These are phyloP conservation scores for Umbelopsis sp. DNA, from an alignment of 371 early-diverging fungal species.

Conservation along the genomic window DNA sequence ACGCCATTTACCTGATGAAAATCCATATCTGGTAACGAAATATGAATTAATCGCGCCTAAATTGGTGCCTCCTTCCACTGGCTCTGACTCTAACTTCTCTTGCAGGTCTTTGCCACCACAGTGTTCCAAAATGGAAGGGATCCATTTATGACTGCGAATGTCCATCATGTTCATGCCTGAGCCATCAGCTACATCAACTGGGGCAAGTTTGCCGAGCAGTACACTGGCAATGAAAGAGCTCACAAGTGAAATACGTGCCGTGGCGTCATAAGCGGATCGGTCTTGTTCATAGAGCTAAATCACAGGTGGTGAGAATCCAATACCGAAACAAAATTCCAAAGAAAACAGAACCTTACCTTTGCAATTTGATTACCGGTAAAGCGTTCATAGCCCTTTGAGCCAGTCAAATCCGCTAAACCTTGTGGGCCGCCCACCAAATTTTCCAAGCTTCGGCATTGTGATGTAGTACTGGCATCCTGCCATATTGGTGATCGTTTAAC, in stretches of 20 bases:
- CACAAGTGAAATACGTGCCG: slow-evolving; percentile 69
- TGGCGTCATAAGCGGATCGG: slow-evolving; percentile 39
- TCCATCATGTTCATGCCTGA: slow-evolving; percentile 85
- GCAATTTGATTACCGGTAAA: slow-evolving; percentile 82
- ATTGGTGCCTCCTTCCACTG: slow-evolving; percentile 40
- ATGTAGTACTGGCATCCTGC: slow-evolving; percentile 80
- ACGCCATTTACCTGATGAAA: slow-evolving; percentile 49
- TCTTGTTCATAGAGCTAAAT: slow-evolving; percentile 39
- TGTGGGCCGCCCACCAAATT: slow-evolving; percentile 60
- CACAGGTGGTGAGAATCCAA: not conserved
- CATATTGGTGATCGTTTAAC: slow-evolving; percentile 76
- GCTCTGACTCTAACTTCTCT: slow-evolving; percentile 45
- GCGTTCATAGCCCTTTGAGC: slow-evolving; percentile 79
- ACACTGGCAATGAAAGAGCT: slow-evolving; percentile 74
- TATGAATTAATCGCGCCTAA: slow-evolving; percentile 51
- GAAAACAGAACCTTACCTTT: slow-evolving; percentile 45
- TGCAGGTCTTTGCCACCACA: slow-evolving; percentile 49
- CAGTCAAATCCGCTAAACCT: slow-evolving; percentile 68
- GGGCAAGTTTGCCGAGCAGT: slow-evolving; percentile 61
- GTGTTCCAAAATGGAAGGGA: slow-evolving; percentile 37
- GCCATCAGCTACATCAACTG: slow-evolving; percentile 78
- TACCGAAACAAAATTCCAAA: not conserved
- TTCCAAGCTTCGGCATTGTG: slow-evolving; percentile 69
- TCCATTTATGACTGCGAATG: slow-evolving; percentile 64
- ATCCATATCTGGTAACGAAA: slow-evolving; percentile 58